Conservation (phyloP, 1,284 basidiomycete genomes). For the Irpex sp. region DNA sequence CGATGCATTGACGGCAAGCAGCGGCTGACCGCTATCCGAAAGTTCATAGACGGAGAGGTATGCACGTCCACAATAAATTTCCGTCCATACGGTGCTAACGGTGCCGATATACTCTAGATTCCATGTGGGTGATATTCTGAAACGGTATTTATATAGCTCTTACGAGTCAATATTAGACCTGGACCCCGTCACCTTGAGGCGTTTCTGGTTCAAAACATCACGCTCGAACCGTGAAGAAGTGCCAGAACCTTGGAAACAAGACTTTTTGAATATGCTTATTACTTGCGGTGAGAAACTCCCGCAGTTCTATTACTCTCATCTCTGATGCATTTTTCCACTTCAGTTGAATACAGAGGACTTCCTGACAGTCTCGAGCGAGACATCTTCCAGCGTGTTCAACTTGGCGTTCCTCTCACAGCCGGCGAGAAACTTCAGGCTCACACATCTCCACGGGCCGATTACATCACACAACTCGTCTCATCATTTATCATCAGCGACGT, state of each 20-base stretch:
- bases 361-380: conserved; percentile 64
- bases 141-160: background rate
- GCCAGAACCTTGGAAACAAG: conserved; percentile 54
- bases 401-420: conserved; percentile 76
- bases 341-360: conserved; percentile 70
- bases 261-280: conserved; percentile 63
- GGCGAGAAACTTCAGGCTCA: conserved; percentile 84
- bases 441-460: conserved; percentile 66
- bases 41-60: conserved; percentile 77
- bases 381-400: conserved; percentile 82
- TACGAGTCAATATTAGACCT: conserved; percentile 40
- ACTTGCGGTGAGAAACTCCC: conserved; percentile 59
- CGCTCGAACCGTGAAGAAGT: conserved; percentile 50
- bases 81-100: too few species aligned
- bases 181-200: conserved; percentile 60
- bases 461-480: conserved; percentile 41
- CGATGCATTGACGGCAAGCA: conserved; percentile 85
- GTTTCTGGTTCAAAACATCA: conserved; percentile 70
- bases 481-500: too few species aligned
- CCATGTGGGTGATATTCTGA: conserved; percentile 48
- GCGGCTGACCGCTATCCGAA: conserved; percentile 76
- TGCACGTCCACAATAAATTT: conserved; percentile 30
- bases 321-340: background rate
- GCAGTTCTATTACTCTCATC: background rate
- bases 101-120: conserved; percentile 36